Evolutionary conservation across 2,329 filamentous ascomycete species (phyloP).

Genomic region (Zymoseptoria tritici): DNA sequence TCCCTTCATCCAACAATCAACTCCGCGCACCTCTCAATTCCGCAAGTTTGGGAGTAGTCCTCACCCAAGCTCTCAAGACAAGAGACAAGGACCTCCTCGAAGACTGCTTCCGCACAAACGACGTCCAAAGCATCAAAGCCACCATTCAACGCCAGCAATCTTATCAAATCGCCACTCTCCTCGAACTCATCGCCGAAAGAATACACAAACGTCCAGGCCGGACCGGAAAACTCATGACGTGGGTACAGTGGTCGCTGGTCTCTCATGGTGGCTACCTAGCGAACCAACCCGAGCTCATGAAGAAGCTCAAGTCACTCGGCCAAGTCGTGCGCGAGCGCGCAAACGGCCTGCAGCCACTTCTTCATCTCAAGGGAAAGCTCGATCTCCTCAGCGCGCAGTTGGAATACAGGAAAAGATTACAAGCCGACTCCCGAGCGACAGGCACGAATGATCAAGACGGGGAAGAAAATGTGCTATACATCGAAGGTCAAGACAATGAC

Average conservation of each 20-base stretch:
- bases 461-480: constrained; percentile 72
- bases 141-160: constrained; percentile 90
- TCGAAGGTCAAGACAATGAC: constrained; percentile 69
- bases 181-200: constrained; percentile 78
- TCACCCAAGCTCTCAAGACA: constrained; percentile 85
- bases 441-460: constrained; percentile 54
- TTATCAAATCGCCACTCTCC: constrained; percentile 66
- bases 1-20: constrained; percentile 36
- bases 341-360: constrained; percentile 69
- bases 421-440: constrained; percentile 40
- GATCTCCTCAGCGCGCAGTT: constrained; percentile 92
- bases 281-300: constrained; percentile 73
- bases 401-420: constrained; percentile 65
- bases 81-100: constrained; percentile 87
- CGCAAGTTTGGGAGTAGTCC: constrained; percentile 77
- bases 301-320: constrained; percentile 69
- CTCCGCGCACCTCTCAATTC: constrained; percentile 53
- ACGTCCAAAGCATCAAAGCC: constrained; percentile 68
- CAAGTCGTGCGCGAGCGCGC: constrained; percentile 83
- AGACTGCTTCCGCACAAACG: constrained; percentile 77
- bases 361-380: constrained; percentile 88
- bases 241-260: constrained; percentile 92
- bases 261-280: constrained; percentile 87
- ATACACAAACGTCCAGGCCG: constrained; percentile 81
- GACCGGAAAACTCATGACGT: constrained; percentile 82